Base-by-base conservation (phyloP, 257 asterid genomes). In the Capsicum rhomboideum region DNA sequence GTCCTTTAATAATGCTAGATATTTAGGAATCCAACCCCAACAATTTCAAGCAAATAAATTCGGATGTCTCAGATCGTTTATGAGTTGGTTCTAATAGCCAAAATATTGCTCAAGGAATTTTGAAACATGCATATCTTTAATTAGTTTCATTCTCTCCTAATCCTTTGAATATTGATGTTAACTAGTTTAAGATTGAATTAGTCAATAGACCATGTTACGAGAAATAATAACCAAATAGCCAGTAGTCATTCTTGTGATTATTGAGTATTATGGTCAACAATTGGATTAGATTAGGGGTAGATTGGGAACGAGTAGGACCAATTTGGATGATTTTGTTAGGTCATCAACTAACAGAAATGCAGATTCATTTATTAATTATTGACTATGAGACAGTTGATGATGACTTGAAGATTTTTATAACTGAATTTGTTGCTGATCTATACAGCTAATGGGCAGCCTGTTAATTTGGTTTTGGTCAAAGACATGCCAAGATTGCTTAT, bases 281-380 rank as follows among this genome's bases (percentile, higher is more conserved):
- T 44, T 44, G 13, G 37, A 21, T 28, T 23, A 21, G 17, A 61
- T 28, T 72, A 26, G 56, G 20, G 8, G 14, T 8, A 44, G 58
- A 50, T 44, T 44, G 53, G 37, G 28, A 17, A 21, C 18, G 20
- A n/a, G 28, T 72, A 49, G 55, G 56, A n/a, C 29, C 56, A 9
- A 37, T 59, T 69, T 80, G 16, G 26, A 61, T 61, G 75, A 59
- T 34, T 58, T 58, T 80, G 72, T 40, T 80, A 59, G 83, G 40
- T 80, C 11, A 55, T 54, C 31, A 79, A 79, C 26, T 28, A 63
- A 21, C 77, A 40, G 23, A 72, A 50, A 63, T 44, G 42, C 44
- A 56, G 23, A 44, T 81, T 81, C 78, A 81, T 26, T 81, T 81
- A 61, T 34, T 80, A 80, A 20, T 79, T 56, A 37, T 80, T 80